Evolutionary conservation across 2,329 filamentous ascomycete genomes (phyloP).

Genomic region (Curvularia sp.): DNA sequence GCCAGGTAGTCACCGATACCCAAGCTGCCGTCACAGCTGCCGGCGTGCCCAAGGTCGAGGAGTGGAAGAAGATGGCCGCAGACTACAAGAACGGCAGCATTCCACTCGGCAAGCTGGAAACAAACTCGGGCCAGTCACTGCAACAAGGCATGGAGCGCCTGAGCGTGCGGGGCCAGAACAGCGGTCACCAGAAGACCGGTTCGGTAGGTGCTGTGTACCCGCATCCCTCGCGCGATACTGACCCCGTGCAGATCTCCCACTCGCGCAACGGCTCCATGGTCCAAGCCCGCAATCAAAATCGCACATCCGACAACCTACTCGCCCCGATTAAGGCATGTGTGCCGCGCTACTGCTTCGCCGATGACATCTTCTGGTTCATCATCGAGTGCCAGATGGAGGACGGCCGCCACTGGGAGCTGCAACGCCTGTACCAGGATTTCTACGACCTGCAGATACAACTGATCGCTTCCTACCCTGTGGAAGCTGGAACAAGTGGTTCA

Average conservation of each 20-base stretch:
- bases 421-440: slow-evolving; percentile 96
- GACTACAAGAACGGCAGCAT: slow-evolving; percentile 99
- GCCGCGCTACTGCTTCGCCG: slow-evolving; percentile 91
- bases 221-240: slow-evolving; percentile 14
- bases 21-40: slow-evolving; percentile 85
- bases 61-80: slow-evolving; percentile 99
- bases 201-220: slow-evolving; percentile 36
- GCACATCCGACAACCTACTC: slow-evolving; percentile 58
- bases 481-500: slow-evolving; percentile 82
- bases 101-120: slow-evolving; percentile 87
- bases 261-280: slow-evolving; percentile 46
- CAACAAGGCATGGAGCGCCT: slow-evolving; percentile 73
- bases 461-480: slow-evolving; percentile 86
- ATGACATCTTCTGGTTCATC: slow-evolving; percentile 99
- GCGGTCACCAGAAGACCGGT: slow-evolving; percentile 35
- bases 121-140: slow-evolving; percentile 56
- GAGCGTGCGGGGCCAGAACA: slow-evolving; percentile 64
- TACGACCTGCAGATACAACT: slow-evolving; percentile 98
- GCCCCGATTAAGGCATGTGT: slow-evolving; percentile 85
- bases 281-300: slow-evolving; percentile 50
- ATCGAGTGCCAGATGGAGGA: slow-evolving; percentile 92
- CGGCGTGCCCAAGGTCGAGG: slow-evolving; percentile 92
- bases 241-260: slow-evolving; percentile 35
- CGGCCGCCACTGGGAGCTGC: slow-evolving; percentile 89
- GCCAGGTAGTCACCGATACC: slow-evolving; percentile 80